These are phyloP conservation scores for Fusarium sp. DNA, from an alignment of 2,329 filamentous ascomycete genomes.

Conservation along the genomic window DNA sequence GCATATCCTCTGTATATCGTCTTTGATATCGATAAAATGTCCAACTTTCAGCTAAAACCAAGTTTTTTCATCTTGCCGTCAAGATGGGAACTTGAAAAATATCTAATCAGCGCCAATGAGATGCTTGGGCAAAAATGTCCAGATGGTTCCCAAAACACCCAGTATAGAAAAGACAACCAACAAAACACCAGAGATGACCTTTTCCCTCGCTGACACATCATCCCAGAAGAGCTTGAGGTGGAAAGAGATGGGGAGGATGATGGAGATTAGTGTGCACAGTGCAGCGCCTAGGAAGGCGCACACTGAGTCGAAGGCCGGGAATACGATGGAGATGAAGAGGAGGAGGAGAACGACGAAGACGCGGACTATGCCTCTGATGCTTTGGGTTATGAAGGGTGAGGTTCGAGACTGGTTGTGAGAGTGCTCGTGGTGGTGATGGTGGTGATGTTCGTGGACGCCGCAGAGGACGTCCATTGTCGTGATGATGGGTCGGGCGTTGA, in stretches of 20 bases:
- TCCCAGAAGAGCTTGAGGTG: conserved; percentile 87
- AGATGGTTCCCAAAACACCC: conserved; percentile 80
- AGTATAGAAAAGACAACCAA: conserved; percentile 73
- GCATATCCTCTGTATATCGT: neutral
- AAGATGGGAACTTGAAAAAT: neutral
- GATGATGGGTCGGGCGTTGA: conserved; percentile 88
- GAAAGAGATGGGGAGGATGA: conserved; percentile 86
- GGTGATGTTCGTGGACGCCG: conserved; percentile 67
- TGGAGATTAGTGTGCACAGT: conserved; percentile 91
- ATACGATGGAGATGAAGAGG: conserved; percentile 72
- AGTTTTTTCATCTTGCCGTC: neutral
- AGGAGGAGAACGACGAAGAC: conserved; percentile 74
- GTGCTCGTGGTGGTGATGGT: conserved; percentile 49
- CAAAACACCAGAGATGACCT: conserved; percentile 70
- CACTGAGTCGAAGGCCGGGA: conserved; percentile 84
- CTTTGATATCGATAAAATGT: conserved; percentile 10
- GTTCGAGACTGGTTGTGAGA: conserved; percentile 46
- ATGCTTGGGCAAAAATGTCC: conserved; percentile 85
- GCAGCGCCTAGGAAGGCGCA: conserved; percentile 91
- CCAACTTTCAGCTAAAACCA: conserved; percentile 5
- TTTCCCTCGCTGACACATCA: conserved; percentile 71
- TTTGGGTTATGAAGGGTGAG: conserved; percentile 53
- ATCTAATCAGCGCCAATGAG: conserved; percentile 64
- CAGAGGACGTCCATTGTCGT: conserved; percentile 82
- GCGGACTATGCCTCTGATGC: conserved; percentile 67